These are phyloP conservation scores for Termitomyces sp. DNA, from an alignment of 768 basidiomycete genomes.

Conservation along the genomic window DNA sequence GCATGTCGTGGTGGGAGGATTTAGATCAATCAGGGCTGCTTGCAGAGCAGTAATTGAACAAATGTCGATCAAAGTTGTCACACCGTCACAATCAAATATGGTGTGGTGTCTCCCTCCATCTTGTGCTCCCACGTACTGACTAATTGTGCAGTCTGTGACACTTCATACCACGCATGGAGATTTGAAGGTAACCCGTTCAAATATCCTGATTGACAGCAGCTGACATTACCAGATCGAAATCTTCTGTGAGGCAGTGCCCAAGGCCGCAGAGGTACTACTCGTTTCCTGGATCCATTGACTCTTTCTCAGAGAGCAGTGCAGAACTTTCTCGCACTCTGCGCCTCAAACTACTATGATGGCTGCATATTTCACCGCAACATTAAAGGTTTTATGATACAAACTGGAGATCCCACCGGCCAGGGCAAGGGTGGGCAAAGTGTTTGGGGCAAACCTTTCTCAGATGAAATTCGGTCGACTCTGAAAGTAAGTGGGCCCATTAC, in stretches of 20 bases:
- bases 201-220: not conserved
- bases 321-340: constrained; percentile 96
- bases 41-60: constrained; percentile 3
- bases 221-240: constrained; percentile 69
- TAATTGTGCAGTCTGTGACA: constrained; percentile 72
- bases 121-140: constrained; percentile 8
- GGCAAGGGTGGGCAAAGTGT: constrained; percentile 97
- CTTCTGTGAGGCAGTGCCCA: constrained; percentile 96
- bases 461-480: constrained; percentile 91
- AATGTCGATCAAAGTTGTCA: constrained; percentile 8
- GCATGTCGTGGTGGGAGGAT: constrained; percentile 32
- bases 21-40: constrained; percentile 13
- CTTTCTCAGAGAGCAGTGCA: constrained; percentile 24
- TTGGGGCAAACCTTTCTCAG: constrained; percentile 88
- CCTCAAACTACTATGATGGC: constrained; percentile 79
- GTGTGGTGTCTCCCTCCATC: constrained; percentile 12
- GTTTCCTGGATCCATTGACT: constrained; percentile 3
- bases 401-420: constrained; percentile 82
- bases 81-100: constrained; percentile 18
- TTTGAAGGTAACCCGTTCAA: constrained; percentile 61
- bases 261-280: constrained; percentile 76
- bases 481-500: constrained; percentile 48
- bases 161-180: constrained; percentile 93
- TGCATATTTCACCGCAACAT: constrained; percentile 93
- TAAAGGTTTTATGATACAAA: constrained; percentile 94